Percentiles rank a stretch among this genome's conserved stretches.
phyloP scores from a whole-genome alignment of 495 filamentous ascomycete genomes.

The Aspergillus campestris region DNA sequence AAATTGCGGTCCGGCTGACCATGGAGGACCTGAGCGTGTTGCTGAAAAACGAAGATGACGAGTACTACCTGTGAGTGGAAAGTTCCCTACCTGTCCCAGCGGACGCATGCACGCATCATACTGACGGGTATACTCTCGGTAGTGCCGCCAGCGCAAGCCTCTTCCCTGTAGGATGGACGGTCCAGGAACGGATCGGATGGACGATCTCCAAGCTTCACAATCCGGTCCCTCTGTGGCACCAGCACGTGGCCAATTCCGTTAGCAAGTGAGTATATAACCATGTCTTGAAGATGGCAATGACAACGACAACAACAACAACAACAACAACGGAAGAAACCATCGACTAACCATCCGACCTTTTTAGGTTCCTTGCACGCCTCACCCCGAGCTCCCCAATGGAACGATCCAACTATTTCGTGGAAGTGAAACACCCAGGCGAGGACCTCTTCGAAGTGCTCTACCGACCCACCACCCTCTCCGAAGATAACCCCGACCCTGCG shows the following conservation, averaged over 20 bases:
- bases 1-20: conserved; percentile 46
- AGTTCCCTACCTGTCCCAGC: not conserved
- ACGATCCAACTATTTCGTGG: conserved; percentile 46
- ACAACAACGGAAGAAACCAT: not conserved
- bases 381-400: conserved; percentile 42
- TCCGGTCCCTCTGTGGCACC: conserved; percentile 46
- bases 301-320: not conserved
- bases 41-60: conserved; percentile 37
- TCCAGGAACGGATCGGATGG: conserved; percentile 46
- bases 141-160: conserved; percentile 50
- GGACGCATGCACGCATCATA: too few relatives aligned
- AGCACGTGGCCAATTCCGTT: conserved; percentile 42
- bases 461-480: conserved; percentile 25
- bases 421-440: conserved; percentile 36
- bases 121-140: conserved; percentile 2
- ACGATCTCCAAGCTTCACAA: conserved; percentile 44
- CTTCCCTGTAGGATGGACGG: conserved; percentile 50
- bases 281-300: not conserved
- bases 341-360: not conserved
- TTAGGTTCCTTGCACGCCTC: conserved; percentile 42
- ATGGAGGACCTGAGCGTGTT: conserved; percentile 53
- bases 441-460: conserved; percentile 34
- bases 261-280: conserved; percentile 35
- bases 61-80: conserved; percentile 42
- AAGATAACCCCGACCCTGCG: conserved; percentile 25